These are phyloP conservation scores for Sungouiella blattae DNA, from an alignment of 805 yeast species.

Conservation along the genomic window DNA sequence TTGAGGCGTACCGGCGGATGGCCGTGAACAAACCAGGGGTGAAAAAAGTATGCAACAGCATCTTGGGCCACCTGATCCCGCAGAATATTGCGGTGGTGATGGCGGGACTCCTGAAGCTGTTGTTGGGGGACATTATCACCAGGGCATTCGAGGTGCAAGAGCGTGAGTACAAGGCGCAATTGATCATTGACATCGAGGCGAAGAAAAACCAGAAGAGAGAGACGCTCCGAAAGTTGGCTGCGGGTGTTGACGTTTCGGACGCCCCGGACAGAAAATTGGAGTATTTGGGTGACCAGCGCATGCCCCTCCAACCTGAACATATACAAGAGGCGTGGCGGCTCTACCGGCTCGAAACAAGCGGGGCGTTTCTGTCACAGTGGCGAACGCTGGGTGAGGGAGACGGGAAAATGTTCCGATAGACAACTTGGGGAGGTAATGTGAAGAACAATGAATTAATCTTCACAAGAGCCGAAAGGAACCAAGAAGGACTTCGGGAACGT, in stretches of 20 bases:
- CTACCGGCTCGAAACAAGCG: conserved; percentile 62
- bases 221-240: conserved; percentile 35
- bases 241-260: conserved; percentile 24
- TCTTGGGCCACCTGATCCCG: conserved; percentile 75
- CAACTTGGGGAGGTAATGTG: neutral
- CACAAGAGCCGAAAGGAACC: too few relatives aligned
- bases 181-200: conserved; percentile 31
- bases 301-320: conserved; percentile 79
- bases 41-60: conserved; percentile 73
- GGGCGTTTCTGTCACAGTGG: conserved; percentile 63
- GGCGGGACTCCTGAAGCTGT: conserved; percentile 83
- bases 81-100: conserved; percentile 76
- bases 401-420: conserved; percentile 67
- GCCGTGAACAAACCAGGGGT: conserved; percentile 60
- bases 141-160: conserved; percentile 71
- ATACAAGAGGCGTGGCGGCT: conserved; percentile 86
- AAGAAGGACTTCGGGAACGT: too few relatives aligned
- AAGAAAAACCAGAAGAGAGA: conserved; percentile 35
- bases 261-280: conserved; percentile 22
- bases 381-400: conserved; percentile 66
- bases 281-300: conserved; percentile 41
- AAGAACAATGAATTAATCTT: too few relatives aligned
- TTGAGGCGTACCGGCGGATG: conserved; percentile 82
- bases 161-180: conserved; percentile 44
- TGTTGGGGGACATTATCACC: conserved; percentile 87